Percentiles rank a stretch among this genome's conserved stretches.
Conservation (phyloP, 192 early-diverging fungal species). For the Rhizophagus clarus region DNA sequence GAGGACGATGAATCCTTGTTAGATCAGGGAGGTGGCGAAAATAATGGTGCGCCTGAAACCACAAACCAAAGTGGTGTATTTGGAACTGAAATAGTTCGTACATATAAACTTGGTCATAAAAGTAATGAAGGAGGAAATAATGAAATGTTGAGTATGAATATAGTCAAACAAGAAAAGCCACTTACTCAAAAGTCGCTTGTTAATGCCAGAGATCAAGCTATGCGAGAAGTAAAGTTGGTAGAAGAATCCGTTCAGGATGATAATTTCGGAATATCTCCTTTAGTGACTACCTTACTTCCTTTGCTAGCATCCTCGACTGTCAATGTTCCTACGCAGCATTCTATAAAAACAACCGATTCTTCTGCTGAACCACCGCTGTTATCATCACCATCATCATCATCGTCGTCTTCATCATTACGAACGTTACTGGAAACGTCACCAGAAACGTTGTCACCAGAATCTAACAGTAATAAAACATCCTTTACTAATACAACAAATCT, state of each 20-base stretch:
- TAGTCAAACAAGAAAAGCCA: neutral
- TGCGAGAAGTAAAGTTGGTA: neutral
- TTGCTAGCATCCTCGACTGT: slow-evolving; percentile 5
- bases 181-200: neutral
- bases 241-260: neutral
- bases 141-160: neutral
- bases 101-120: neutral
- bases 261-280: slow-evolving; percentile 18
- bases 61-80: neutral
- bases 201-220: neutral
- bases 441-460: neutral
- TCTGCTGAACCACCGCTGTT: neutral
- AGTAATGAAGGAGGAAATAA: neutral
- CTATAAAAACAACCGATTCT: neutral
- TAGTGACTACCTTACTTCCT: neutral
- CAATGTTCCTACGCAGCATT: neutral
- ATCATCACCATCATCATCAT: slow-evolving; percentile 9
- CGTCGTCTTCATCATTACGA: slow-evolving; percentile 7
- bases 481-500: neutral
- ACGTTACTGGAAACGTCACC: neutral
- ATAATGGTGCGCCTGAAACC: slow-evolving; percentile 24
- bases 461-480: neutral
- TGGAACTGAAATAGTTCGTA: neutral
- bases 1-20: slow-evolving; percentile 16
- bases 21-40: slow-evolving; percentile 18